A percentile compares a stretch with the other conserved stretches of the same genome.
Evolutionary conservation across 2,329 filamentous ascomycete genomes (phyloP).

Genomic region (Fusarium nurragi): DNA sequence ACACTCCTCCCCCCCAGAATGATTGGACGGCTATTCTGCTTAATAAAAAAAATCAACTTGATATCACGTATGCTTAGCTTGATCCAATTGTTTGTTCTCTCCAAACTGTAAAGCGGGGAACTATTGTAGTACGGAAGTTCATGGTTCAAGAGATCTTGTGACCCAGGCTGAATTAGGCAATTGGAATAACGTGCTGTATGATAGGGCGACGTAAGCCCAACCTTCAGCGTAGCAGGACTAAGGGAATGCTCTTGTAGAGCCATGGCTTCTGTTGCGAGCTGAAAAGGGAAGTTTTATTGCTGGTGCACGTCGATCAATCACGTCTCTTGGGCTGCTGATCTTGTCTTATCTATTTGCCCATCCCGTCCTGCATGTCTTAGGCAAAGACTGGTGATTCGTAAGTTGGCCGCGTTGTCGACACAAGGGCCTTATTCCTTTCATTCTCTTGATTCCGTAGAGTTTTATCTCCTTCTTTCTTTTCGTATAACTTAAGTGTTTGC

Average conservation of each 20-base stretch:
- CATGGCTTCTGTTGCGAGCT: background rate
- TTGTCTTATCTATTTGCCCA: constrained; percentile 28
- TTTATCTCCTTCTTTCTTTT: background rate
- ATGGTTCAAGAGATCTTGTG: constrained; percentile 2
- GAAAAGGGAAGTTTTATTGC: constrained; percentile 4
- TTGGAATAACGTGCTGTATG: constrained; percentile 21
- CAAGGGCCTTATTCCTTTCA: background rate
- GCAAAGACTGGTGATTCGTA: constrained; percentile 20
- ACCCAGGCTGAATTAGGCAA: constrained; percentile 16
- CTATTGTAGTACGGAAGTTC: constrained; percentile 7
- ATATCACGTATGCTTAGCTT: background rate
- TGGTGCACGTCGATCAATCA: constrained; percentile 3
- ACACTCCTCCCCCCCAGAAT: background rate
- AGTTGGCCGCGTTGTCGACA: background rate
- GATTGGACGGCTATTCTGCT: background rate
- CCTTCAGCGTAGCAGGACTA: background rate
- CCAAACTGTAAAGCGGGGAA: constrained; percentile 1
- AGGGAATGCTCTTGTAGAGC: background rate
- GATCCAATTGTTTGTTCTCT: background rate
- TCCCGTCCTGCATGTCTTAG: constrained; percentile 26
- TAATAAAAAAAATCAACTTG: background rate
- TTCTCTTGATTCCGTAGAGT: background rate
- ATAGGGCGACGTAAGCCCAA: constrained; percentile 27
- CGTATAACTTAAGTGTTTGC: background rate
- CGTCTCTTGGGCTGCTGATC: background rate